A percentile compares a stretch with the other conserved stretches of the same genome.
Conservation (phyloP, 495 filamentous ascomycete genomes). For the Gamarada debralockiae region DNA sequence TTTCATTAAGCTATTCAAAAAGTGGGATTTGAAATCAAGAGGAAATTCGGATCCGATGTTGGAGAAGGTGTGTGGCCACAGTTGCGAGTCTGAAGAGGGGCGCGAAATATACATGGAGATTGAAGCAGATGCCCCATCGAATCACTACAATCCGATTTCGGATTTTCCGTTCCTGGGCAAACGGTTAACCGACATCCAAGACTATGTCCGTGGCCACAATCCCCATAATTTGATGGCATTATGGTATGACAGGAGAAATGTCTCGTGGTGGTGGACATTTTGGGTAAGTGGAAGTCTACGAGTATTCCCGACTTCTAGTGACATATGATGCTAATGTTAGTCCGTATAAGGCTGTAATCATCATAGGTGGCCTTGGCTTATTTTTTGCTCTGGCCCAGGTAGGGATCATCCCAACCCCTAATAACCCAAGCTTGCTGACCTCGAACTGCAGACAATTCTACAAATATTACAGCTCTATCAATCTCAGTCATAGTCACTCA, state of each 20-base stretch:
- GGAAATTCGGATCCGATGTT: too few relatives aligned
- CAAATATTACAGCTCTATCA: too few relatives aligned
- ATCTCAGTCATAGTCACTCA: too few relatives aligned
- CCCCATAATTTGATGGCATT: background rate
- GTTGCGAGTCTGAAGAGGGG: too few relatives aligned
- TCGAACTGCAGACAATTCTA: too few relatives aligned
- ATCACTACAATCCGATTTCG: background rate
- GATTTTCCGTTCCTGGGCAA: slow-evolving; percentile 15
- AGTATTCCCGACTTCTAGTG: background rate
- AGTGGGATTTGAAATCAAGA: too few relatives aligned
- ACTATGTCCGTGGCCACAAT: slow-evolving; percentile 2
- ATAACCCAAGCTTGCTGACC: too few relatives aligned
- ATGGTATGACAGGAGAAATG: slow-evolving; percentile 12
- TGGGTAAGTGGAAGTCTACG: too few relatives aligned
- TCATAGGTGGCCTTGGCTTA: background rate
- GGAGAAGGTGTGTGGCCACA: too few relatives aligned
- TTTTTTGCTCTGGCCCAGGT: background rate
- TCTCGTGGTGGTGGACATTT: slow-evolving; percentile 8
- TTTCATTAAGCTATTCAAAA: too few relatives aligned
- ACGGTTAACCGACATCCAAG: slow-evolving; percentile 6
- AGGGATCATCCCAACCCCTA: too few relatives aligned
- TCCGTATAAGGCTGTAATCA: slow-evolving; percentile 9
- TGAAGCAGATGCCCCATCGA: background rate
- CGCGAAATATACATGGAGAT: slow-evolving; percentile 6
- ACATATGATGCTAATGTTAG: background rate